Conservation (phyloP, 2,329 filamentous ascomycete genomes). For the Pyrenophora graminea region DNA sequence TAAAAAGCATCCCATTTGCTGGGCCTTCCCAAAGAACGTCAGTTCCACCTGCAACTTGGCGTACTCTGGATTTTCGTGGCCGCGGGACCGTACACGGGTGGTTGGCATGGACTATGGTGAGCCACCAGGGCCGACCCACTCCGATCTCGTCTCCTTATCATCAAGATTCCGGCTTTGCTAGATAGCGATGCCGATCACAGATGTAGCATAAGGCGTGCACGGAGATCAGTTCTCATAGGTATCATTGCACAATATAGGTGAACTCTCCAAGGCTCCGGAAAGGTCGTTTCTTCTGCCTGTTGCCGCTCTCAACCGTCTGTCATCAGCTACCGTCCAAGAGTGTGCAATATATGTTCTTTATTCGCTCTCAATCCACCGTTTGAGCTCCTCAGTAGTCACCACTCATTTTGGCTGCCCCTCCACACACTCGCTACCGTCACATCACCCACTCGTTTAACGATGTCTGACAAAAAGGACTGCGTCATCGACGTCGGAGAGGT, state of each 20-base stretch:
- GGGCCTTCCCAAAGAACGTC: neutral
- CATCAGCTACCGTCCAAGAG: neutral
- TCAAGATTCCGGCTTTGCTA: slow-evolving; percentile 3
- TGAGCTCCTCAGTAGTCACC: slow-evolving; percentile 20
- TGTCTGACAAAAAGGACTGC: slow-evolving; percentile 27
- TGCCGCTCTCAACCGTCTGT: neutral
- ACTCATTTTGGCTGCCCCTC: slow-evolving; percentile 26
- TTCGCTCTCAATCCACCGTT: slow-evolving; percentile 4
- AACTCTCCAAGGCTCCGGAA: slow-evolving; percentile 3
- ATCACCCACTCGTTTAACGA: slow-evolving; percentile 24
- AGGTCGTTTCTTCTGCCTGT: neutral
- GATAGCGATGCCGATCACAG: slow-evolving; percentile 12
- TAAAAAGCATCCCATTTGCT: slow-evolving; percentile 6
- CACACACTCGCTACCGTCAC: slow-evolving; percentile 2
- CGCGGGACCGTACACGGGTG: neutral
- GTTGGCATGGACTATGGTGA: slow-evolving; percentile 8
- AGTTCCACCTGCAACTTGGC: slow-evolving; percentile 7
- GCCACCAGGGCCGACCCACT: slow-evolving; percentile 7
- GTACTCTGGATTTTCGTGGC: slow-evolving; percentile 1
- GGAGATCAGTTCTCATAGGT: slow-evolving; percentile 4
- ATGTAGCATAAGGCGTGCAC: slow-evolving; percentile 2
- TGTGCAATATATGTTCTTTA: slow-evolving; percentile 9
- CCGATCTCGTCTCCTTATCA: slow-evolving; percentile 5
- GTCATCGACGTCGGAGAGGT: slow-evolving; percentile 33
- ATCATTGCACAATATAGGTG: slow-evolving; percentile 8